Percentiles rank a stretch among this genome's conserved stretches.
These are phyloP conservation scores for Citrus glauca DNA, from an alignment of 345 rosid genomes.

Conservation along the genomic window DNA sequence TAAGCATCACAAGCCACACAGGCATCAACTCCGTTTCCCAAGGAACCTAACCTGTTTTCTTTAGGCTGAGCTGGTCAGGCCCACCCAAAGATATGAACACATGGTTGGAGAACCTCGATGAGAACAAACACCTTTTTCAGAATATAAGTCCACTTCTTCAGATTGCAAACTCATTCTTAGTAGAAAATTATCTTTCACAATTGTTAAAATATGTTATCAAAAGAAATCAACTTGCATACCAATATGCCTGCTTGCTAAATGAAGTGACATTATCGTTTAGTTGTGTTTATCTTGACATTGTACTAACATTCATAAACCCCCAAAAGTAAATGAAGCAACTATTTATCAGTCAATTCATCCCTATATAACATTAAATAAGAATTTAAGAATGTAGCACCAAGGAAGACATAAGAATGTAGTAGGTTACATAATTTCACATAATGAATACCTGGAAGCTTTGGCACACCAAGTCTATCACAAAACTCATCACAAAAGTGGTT, in stretches of 20 bases:
- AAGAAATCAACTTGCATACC: background rate
- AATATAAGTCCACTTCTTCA: background rate
- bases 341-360: background rate
- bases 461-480: conserved; percentile 82
- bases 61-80: background rate
- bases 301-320: background rate
- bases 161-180: background rate
- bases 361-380: background rate
- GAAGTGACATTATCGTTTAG: background rate
- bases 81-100: background rate
- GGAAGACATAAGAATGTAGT: background rate
- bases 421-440: conserved; percentile 5
- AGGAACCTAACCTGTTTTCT: background rate
- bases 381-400: background rate
- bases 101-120: background rate
- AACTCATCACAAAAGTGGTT: conserved; percentile 94
- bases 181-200: background rate
- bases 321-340: background rate
- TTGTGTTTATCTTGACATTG: background rate
- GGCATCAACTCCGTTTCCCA: background rate
- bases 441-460: conserved; percentile 79
- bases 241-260: background rate
- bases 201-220: background rate
- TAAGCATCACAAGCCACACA: background rate
- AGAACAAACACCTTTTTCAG: background rate